Evolutionary conservation across 2,329 filamentous ascomycete genomes (phyloP), one percentile per base, ranked within the genome.

Genomic region (Calycina herbarum): DNA sequence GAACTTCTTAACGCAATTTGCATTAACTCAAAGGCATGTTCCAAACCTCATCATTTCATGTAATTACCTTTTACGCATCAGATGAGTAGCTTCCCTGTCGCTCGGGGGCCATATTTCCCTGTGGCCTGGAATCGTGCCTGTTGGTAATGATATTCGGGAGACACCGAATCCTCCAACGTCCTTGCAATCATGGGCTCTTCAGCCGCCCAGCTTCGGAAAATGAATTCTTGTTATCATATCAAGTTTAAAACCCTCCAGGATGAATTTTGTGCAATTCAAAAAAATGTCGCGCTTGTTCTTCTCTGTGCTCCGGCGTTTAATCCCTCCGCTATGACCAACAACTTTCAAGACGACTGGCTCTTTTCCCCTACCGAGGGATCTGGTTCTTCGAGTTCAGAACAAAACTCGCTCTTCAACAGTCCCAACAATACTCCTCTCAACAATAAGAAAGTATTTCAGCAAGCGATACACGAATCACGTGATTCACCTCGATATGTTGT

Each of bases 211-310:
- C 17, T 40, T 40, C 17, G 38, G 20, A 13, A 13, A 59, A 65
- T 65, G 63, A 54, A 64, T 10, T 15, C 35, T 15, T 17, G 29
- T 13, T 64, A 64, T 61, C 24, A 56, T 17, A n/a, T 10, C 17
- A 13, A 68, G 3, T 69, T 63, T 59, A 59, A 59, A 27, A 48
- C 27, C 13, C 64, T 69, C 35, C 62, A 61, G 20, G 59, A 64
- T 64, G 64, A 69, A 8, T 69, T 68, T 62, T 58, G 60, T 33
- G 27, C 27, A 1, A 20, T 56, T 58, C 51, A 45, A 61, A 42
- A 62, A 8, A 62, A 57, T 40, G 27, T 51, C 45, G 45, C 63
- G 11, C 38, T 27, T 15, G 45, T 24, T 35, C 59, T 48, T 20
- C 10, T 29, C 5, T 13, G 5, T 31, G 7, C 11, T 10, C 20